phyloP scores from a whole-genome alignment of 179 eudicot species.

The Beta corolliflora region DNA sequence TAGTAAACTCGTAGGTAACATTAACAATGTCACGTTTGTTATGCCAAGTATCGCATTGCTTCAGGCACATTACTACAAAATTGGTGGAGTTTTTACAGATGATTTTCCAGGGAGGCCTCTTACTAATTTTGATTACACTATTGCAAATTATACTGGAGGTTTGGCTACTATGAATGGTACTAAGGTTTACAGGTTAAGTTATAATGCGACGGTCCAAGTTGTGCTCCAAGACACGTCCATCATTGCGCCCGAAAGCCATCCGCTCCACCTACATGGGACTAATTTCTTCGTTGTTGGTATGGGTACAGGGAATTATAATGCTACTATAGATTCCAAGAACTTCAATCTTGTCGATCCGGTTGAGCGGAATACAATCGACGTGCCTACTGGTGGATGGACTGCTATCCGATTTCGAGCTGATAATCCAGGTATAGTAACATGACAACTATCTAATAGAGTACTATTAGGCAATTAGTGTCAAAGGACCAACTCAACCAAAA shows the following conservation, averaged over 20 bases:
- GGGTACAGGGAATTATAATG: slow-evolving; percentile 65
- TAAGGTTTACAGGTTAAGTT: slow-evolving; percentile 50
- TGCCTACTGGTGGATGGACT: slow-evolving; percentile 74
- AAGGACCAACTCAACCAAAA: no score
- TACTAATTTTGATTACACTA: slow-evolving; percentile 54
- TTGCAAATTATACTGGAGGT: slow-evolving; percentile 40
- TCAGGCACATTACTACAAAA: slow-evolving; percentile 60
- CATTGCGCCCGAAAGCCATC: slow-evolving; percentile 73
- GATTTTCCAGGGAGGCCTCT: slow-evolving; percentile 69
- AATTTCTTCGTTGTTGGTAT: slow-evolving; percentile 68
- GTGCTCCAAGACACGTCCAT: slow-evolving; percentile 61
- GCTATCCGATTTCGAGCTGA: slow-evolving; percentile 79
- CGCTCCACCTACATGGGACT: slow-evolving; percentile 67
- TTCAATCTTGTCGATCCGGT: slow-evolving; percentile 78
- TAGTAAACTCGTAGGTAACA: slow-evolving; percentile 44
- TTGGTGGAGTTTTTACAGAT: slow-evolving; percentile 56
- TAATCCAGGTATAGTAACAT: slow-evolving; percentile 59
- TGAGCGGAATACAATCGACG: slow-evolving; percentile 67
- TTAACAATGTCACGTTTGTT: slow-evolving; percentile 65
- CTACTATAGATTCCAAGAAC: slow-evolving; percentile 43
- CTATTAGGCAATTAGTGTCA: no score
- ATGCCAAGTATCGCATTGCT: slow-evolving; percentile 61
- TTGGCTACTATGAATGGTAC: slow-evolving; percentile 61
- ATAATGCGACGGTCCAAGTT: slow-evolving; percentile 64
- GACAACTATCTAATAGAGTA: not conserved